Conservation (phyloP, 202 grass and related monocot species). For the Saccharum hybrid region DNA sequence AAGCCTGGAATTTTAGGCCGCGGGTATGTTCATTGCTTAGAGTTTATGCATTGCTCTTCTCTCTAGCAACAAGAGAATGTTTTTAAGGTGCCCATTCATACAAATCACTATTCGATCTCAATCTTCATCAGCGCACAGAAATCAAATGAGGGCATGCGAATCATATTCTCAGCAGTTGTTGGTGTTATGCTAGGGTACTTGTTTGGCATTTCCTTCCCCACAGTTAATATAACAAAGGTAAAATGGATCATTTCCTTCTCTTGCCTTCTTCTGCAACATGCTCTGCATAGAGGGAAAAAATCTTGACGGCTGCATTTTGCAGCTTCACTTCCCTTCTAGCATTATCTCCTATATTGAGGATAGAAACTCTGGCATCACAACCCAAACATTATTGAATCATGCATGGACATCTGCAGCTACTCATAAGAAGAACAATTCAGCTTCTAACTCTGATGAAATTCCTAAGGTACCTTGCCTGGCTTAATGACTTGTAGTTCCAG, state of each 20-base stretch:
- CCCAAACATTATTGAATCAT: slow-evolving; percentile 83
- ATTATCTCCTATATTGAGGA: slow-evolving; percentile 91
- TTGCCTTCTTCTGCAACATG: slow-evolving; percentile 32
- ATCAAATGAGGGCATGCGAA: slow-evolving; percentile 71
- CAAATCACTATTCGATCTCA: not conserved
- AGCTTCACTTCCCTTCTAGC: slow-evolving; percentile 86
- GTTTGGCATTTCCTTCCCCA: slow-evolving; percentile 83
- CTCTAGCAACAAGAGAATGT: not conserved
- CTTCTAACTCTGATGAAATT: slow-evolving; percentile 60
- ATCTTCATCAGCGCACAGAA: slow-evolving; percentile 55
- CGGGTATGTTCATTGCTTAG: slow-evolving; percentile 1
- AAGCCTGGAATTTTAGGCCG: slow-evolving; percentile 40
- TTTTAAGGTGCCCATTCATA: not conserved
- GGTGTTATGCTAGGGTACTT: slow-evolving; percentile 87
- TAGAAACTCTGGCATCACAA: slow-evolving; percentile 84
- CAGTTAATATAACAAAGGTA: slow-evolving; percentile 96
- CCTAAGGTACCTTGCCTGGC: slow-evolving; percentile 59
- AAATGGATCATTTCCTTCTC: slow-evolving; percentile 14
- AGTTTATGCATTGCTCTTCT: not conserved
- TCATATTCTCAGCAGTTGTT: slow-evolving; percentile 74
- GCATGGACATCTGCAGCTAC: slow-evolving; percentile 76
- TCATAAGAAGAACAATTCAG: slow-evolving; percentile 70
- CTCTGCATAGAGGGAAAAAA: slow-evolving; percentile 12
- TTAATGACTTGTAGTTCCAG: slow-evolving; percentile 21
- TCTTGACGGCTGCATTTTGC: slow-evolving; percentile 30